Evolutionary conservation across 768 basidiomycete genomes (phyloP), one percentile per base, ranked within the genome.

Genomic region (Scleroderma citrinum): DNA sequence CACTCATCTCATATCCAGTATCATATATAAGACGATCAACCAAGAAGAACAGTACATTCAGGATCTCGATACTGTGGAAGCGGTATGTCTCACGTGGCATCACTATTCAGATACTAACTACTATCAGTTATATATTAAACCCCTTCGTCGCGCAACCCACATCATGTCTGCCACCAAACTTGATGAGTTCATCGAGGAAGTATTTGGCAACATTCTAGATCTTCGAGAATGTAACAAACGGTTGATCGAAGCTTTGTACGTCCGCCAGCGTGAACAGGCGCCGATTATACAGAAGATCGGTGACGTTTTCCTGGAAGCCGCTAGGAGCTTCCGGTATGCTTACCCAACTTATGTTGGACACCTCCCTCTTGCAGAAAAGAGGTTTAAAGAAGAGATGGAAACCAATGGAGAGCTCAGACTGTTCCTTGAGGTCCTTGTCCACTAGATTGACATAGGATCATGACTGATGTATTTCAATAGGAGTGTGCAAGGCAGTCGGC

Each of bases 11-110:
- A 20, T 41, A 30, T 37, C 17, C 52, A 79, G 78, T 37, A 76
- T 84, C 59, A 94, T 99, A 48, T 84, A 87, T 61, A 92, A 91
- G 60, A 77, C 94, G 32, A 89, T 98, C 55, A 76, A 76, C 54
- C 85, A 90, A 57, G 95, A 98, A 63, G 83, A 91, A 55, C 86
- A 92, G 59, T 96, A 94, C 61, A 70, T 92, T 37, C 82, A 84
- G 48, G 95, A 99, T 60, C 76, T 99, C 7, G 85, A 91, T 51
- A 75, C 83, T 2, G 79, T 96, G 38, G 90, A 95, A 61, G 72
- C 77, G 14, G 82, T 87, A 75, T 14, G 58, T 61, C 17, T 13
- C 29, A 14, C 43, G 37, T 16, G 23, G 56, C 56, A 57, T 47
- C n/a, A n/a, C 1, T 17, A 7, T 73, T 76, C 59, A 69, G 78